Percentiles rank a stretch among this genome's conserved stretches.
Evolutionary conservation across 192 early-diverging fungal genomes (phyloP).

Genomic region (Podila minutissima): DNA sequence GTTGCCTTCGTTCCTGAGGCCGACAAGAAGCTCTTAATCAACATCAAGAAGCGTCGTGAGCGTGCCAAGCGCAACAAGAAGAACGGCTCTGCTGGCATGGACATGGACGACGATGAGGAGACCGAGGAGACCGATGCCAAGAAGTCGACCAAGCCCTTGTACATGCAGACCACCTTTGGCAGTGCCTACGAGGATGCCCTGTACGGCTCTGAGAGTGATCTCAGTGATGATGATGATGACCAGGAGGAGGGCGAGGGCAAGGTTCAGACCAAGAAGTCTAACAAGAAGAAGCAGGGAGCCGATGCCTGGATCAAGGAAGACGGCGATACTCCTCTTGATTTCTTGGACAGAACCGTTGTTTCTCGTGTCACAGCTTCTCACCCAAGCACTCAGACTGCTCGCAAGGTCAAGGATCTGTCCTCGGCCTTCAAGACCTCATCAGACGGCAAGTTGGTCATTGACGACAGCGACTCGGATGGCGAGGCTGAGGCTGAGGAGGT

Average conservation of each 20-base stretch:
- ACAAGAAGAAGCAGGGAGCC: constrained; percentile 49
- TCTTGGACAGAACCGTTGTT: constrained; percentile 87
- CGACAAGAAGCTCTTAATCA: constrained; percentile 88
- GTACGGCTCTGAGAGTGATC: constrained; percentile 93
- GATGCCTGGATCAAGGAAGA: constrained; percentile 74
- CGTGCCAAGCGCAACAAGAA: constrained; percentile 81
- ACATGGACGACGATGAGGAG: constrained; percentile 49
- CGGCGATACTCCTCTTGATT: constrained; percentile 82
- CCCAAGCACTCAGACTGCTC: constrained; percentile 43
- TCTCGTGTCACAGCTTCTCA: constrained; percentile 62
- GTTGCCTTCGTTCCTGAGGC: constrained; percentile 84
- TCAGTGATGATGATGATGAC: constrained; percentile 80
- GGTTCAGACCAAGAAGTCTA: constrained; percentile 47
- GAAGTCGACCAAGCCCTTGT: constrained; percentile 57
- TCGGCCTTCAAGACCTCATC: constrained; percentile 70
- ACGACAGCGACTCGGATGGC: constrained; percentile 66
- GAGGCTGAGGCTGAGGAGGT: constrained; percentile 23
- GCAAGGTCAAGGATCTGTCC: constrained; percentile 54
- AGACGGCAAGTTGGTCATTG: constrained; percentile 87
- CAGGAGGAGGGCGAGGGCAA: constrained; percentile 50
- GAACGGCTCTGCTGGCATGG: constrained; percentile 53
- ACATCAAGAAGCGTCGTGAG: constrained; percentile 93
- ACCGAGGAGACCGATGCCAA: constrained; percentile 53
- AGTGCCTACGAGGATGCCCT: constrained; percentile 89
- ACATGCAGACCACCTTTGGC: constrained; percentile 70